Conservation (phyloP, 345 rosid species). For the Citrus cavaleriei region DNA sequence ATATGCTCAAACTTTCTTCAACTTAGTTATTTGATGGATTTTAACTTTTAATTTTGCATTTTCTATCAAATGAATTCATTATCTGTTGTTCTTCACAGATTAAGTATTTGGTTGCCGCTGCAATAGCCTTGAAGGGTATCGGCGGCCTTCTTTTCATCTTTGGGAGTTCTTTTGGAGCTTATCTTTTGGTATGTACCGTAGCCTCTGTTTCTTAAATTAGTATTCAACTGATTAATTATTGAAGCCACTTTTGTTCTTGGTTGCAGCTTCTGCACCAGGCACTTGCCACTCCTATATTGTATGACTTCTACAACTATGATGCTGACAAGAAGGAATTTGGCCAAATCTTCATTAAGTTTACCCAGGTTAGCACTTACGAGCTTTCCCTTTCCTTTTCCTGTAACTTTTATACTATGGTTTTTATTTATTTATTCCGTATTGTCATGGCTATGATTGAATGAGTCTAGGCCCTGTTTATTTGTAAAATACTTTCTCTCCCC, state of each 20-base stretch:
- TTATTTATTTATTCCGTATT: not conserved
- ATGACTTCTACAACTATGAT: constrained; percentile 76
- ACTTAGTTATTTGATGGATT: not conserved
- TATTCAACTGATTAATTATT: not conserved
- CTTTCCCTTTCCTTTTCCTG: not conserved
- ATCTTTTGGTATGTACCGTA: constrained; percentile 53
- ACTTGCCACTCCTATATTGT: constrained; percentile 43
- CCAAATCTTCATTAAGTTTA: constrained; percentile 48
- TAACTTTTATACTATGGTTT: not conserved
- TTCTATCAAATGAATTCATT: not conserved
- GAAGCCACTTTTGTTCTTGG: constrained; percentile 1
- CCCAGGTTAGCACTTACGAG: constrained; percentile 42
- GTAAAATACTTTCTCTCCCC: not conserved
- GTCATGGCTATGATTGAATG: not conserved
- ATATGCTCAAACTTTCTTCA: not conserved
- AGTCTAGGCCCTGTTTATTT: not conserved
- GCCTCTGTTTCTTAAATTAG: not conserved
- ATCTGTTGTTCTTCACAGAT: constrained; percentile 24
- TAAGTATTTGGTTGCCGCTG: constrained; percentile 45
- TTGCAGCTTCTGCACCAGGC: constrained; percentile 65
- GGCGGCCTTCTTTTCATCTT: constrained; percentile 67
- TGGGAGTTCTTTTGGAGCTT: constrained; percentile 68
- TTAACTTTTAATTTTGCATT: not conserved
- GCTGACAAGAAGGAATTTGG: constrained; percentile 48
- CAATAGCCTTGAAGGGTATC: constrained; percentile 55